A percentile compares a stretch with the other conserved stretches of the same genome.
phyloP scores from a whole-genome alignment of 78 protist species.

The Tieghemostelium lacteum region DNA sequence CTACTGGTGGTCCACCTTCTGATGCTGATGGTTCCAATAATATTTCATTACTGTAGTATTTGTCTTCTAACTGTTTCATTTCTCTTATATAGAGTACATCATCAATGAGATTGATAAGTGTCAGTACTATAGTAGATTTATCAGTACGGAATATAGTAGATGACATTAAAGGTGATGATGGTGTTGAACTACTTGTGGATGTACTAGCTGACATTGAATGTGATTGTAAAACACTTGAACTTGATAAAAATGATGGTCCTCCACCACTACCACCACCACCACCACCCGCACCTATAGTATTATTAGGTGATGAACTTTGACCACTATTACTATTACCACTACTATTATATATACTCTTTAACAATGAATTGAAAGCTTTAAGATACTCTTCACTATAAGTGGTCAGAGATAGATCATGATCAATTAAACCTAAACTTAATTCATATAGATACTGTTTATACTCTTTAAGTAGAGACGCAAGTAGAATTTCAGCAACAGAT shows the following conservation, averaged over 20 bases:
- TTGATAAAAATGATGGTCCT: no score
- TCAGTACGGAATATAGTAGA: neutral
- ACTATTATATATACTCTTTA: no score
- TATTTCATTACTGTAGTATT: conserved; percentile 31
- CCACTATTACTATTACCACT: neutral
- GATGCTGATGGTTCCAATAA: neutral
- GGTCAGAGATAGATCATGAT: neutral
- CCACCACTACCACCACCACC: no score
- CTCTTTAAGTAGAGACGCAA: neutral
- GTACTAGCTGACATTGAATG: neutral
- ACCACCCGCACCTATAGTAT: no score
- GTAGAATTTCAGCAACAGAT: conserved; percentile 22
- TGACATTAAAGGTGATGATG: neutral
- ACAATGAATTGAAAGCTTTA: no score
- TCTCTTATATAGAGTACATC: conserved; percentile 58
- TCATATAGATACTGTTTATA: no score
- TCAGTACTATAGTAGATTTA: neutral
- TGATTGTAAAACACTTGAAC: no score
- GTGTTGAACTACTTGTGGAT: neutral
- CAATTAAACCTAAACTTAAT: no score
- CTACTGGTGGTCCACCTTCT: neutral
- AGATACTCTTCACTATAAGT: neutral
- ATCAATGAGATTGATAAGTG: neutral
- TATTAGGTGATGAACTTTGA: neutral
- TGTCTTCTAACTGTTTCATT: conserved; percentile 47